These are phyloP conservation scores for Naegleria lovaniensis DNA, from an alignment of 208 protist genomes.

Conservation along the genomic window DNA sequence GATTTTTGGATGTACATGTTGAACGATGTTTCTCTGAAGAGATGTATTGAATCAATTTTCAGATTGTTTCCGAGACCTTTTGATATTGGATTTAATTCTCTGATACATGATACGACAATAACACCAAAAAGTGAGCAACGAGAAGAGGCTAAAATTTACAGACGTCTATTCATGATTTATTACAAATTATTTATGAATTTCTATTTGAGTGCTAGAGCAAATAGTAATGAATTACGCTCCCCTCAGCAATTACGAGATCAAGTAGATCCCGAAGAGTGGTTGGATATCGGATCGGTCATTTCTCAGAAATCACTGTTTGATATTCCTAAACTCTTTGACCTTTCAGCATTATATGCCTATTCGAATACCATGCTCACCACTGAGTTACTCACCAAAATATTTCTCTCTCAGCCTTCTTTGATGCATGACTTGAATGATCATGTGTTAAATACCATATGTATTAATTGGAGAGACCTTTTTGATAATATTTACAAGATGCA, in stretches of 20 bases:
- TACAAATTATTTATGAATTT: slow-evolving; percentile 8
- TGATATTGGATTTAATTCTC: background rate
- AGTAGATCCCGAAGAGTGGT: background rate
- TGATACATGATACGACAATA: background rate
- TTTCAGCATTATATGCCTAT: background rate
- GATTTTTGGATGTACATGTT: background rate
- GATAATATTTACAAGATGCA: background rate
- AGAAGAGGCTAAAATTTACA: background rate
- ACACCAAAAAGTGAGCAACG: background rate
- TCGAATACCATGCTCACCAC: background rate
- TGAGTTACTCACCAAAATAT: background rate
- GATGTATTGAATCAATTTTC: background rate
- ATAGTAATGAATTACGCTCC: background rate
- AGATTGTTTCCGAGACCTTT: background rate
- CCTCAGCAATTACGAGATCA: background rate
- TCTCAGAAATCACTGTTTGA: background rate
- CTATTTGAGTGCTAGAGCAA: background rate
- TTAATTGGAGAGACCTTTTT: background rate
- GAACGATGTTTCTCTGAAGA: background rate
- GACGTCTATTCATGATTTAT: background rate
- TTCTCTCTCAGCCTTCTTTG: background rate
- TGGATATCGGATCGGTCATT: background rate
- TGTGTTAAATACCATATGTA: background rate
- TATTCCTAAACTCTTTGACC: background rate
- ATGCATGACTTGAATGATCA: background rate